Conservation (phyloP, 176 grass and related monocot species). For the Ananas comosus region DNA sequence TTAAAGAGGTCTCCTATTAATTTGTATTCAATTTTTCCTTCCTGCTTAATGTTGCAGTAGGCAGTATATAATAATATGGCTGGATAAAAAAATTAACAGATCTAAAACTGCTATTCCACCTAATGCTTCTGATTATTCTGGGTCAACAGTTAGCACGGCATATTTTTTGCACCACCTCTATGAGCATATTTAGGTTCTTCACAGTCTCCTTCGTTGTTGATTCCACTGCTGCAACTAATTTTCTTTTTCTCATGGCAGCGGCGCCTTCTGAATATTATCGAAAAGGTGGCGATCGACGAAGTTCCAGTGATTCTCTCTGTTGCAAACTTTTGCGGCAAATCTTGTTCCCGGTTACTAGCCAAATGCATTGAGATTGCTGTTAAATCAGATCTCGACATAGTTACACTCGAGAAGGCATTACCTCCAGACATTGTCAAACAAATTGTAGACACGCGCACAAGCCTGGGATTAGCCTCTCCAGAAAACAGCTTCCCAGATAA, state of each 20-base stretch:
- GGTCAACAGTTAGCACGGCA: background rate
- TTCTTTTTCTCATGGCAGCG: conserved; percentile 35
- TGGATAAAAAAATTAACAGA: too few species aligned
- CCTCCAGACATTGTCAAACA: conserved; percentile 41
- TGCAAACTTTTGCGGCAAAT: conserved; percentile 54
- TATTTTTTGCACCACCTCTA: background rate
- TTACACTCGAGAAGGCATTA: conserved; percentile 68
- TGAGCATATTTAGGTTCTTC: background rate
- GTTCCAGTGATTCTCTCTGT: conserved; percentile 59
- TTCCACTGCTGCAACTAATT: background rate
- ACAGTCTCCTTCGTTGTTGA: background rate
- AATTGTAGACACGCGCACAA: conserved; percentile 46
- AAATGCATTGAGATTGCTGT: conserved; percentile 63
- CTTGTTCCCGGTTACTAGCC: conserved; percentile 42
- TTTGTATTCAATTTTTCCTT: too few species aligned
- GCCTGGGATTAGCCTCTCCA: conserved; percentile 33
- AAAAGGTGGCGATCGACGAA: conserved; percentile 61
- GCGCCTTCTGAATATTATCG: conserved; percentile 72
- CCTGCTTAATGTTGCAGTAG: too few species aligned
- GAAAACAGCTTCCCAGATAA: conserved; percentile 46
- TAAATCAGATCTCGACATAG: conserved; percentile 52
- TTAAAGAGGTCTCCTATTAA: too few species aligned
- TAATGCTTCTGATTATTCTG: background rate
- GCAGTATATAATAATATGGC: too few species aligned
- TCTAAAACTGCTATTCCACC: background rate